Evolutionary conservation across 345 rosid species (phyloP).

Genomic region (Diplotaxis tenuifolia): DNA sequence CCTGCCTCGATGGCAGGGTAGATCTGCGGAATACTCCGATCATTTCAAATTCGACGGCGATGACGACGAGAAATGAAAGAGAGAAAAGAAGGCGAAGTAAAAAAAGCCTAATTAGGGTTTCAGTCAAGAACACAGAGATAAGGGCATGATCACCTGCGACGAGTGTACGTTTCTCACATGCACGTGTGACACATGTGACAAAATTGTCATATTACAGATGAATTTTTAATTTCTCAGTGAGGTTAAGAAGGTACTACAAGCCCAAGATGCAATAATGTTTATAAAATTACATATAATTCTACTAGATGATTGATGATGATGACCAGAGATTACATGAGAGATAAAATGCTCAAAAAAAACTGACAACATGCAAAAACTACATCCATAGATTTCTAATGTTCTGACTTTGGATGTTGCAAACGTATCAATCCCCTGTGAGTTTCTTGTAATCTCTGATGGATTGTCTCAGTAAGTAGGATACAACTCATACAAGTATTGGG

Average conservation of each 20-base stretch:
- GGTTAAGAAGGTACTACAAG: not conserved
- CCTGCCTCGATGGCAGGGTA: slow-evolving; percentile 7
- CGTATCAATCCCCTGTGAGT: slow-evolving; percentile 11
- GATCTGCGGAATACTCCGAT: slow-evolving; percentile 27
- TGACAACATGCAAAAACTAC: slow-evolving; percentile 6
- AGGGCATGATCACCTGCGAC: not conserved
- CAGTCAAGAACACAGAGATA: not conserved
- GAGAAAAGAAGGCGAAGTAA: not conserved
- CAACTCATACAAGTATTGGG: not conserved
- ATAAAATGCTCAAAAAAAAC: not conserved
- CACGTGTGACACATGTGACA: not conserved
- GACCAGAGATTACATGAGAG: slow-evolving; percentile 18
- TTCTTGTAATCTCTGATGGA: slow-evolving; percentile 3
- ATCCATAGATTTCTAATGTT: slow-evolving; percentile 20
- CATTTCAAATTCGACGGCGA: slow-evolving; percentile 28
- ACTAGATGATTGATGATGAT: not conserved
- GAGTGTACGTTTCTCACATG: not conserved
- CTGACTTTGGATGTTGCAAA: slow-evolving; percentile 8
- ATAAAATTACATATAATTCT: slow-evolving; percentile 26
- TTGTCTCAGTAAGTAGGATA: slow-evolving; percentile 22
- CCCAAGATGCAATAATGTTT: not conserved
- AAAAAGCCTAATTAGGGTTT: slow-evolving; percentile 23
- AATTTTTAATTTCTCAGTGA: not conserved
- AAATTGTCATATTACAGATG: not conserved
- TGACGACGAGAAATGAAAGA: not conserved